These are phyloP conservation scores for Spencermartinsiella ligniputridi DNA, from an alignment of 1,139 yeast species.

Conservation along the genomic window DNA sequence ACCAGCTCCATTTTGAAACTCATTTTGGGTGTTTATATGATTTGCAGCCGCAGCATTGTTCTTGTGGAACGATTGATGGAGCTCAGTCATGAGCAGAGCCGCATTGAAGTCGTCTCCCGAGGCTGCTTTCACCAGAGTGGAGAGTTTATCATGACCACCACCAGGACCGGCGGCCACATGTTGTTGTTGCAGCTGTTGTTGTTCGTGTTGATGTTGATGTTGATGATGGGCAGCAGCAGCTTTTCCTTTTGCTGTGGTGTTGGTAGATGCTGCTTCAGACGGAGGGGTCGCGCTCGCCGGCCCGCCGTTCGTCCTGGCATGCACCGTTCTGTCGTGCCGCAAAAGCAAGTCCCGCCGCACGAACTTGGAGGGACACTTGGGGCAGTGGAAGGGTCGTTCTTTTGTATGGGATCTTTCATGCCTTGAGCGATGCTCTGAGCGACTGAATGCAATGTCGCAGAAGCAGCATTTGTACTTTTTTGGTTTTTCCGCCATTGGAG, in stretches of 20 bases:
- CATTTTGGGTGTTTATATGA: background rate
- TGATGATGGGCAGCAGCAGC: conserved; percentile 31
- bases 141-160: background rate
- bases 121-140: conserved; percentile 3
- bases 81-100: conserved; percentile 29
- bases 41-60: background rate
- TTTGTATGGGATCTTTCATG: conserved; percentile 84
- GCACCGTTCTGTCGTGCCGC: conserved; percentile 76
- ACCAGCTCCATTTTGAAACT: background rate
- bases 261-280: background rate
- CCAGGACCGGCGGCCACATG: background rate
- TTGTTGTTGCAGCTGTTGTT: background rate
- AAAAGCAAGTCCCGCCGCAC: conserved; percentile 73
- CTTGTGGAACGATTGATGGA: conserved; percentile 24
- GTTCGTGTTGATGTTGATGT: conserved; percentile 76
- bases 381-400: conserved; percentile 75
- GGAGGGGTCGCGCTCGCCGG: conserved; percentile 1
- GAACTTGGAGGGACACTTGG: conserved; percentile 65
- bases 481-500: conserved; percentile 4
- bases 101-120: conserved; percentile 24
- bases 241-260: background rate
- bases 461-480: conserved; percentile 68
- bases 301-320: conserved; percentile 33
- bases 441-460: conserved; percentile 75
- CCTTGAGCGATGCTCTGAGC: conserved; percentile 77